Conservation (phyloP, 257 asterid genomes). For the Solanum rostratum region DNA sequence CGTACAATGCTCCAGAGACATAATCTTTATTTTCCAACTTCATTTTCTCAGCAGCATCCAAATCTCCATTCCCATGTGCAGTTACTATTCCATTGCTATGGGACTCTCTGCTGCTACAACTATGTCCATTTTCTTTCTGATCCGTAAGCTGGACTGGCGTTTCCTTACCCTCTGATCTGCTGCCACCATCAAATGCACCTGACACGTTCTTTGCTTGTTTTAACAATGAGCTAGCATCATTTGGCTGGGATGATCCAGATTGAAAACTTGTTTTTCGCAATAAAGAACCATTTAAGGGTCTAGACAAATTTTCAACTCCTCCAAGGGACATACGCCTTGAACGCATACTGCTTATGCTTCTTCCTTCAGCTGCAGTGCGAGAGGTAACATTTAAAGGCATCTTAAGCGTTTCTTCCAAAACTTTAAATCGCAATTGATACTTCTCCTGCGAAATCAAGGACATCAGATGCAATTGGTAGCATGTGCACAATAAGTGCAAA, state of each 20-base stretch:
- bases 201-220: conserved; percentile 33
- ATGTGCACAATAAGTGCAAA: background rate
- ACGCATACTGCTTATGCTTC: conserved; percentile 37
- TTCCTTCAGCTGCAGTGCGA: conserved; percentile 33
- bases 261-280: conserved; percentile 24
- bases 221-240: conserved; percentile 25
- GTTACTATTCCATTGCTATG: conserved; percentile 24
- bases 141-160: conserved; percentile 9
- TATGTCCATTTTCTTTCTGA: conserved; percentile 18
- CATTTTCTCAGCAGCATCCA: conserved; percentile 21
- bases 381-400: conserved; percentile 29
- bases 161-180: conserved; percentile 24
- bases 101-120: conserved; percentile 14
- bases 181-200: conserved; percentile 26
- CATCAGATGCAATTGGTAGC: background rate
- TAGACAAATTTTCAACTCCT: conserved; percentile 40
- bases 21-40: conserved; percentile 42
- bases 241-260: conserved; percentile 22
- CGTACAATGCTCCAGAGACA: conserved; percentile 72
- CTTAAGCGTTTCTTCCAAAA: conserved; percentile 75
- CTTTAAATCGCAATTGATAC: conserved; percentile 72
- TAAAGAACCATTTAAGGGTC: conserved; percentile 19
- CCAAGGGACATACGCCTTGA: conserved; percentile 56
- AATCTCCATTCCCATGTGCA: conserved; percentile 35
- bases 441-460: conserved; percentile 42